Evolutionary conservation across 257 asterid genomes (phyloP).

Genomic region (Jacaranda mimosifolia): DNA sequence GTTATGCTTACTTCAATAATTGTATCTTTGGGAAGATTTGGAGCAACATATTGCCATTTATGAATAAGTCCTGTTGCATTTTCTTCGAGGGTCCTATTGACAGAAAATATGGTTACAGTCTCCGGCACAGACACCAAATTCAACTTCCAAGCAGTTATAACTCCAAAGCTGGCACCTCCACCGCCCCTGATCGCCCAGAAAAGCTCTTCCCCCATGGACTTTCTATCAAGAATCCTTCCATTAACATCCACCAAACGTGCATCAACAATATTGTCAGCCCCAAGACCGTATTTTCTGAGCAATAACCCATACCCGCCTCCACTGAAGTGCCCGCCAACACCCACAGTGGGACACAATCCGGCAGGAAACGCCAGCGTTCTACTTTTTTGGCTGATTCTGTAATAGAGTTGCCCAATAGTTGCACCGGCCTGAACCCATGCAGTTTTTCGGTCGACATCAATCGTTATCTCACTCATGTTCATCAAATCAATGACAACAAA

Average conservation of each 20-base stretch:
- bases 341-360: slow-evolving; percentile 37
- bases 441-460: slow-evolving; percentile 27
- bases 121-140: slow-evolving; percentile 35
- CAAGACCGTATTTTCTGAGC: slow-evolving; percentile 29
- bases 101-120: slow-evolving; percentile 24
- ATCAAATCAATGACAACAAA: slow-evolving; percentile 38
- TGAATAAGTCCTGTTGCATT: slow-evolving; percentile 23
- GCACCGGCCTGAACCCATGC: slow-evolving; percentile 40
- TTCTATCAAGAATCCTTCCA: slow-evolving; percentile 31
- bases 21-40: slow-evolving; percentile 11
- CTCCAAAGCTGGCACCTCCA: slow-evolving; percentile 37
- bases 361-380: slow-evolving; percentile 32
- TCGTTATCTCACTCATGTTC: slow-evolving; percentile 19
- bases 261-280: slow-evolving; percentile 25
- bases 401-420: slow-evolving; percentile 31
- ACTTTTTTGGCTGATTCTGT: slow-evolving; percentile 33
- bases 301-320: slow-evolving; percentile 43
- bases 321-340: slow-evolving; percentile 39
- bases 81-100: slow-evolving; percentile 15
- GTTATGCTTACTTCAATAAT: not conserved
- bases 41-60: slow-evolving; percentile 28
- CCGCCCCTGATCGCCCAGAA: slow-evolving; percentile 44
- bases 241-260: not conserved
- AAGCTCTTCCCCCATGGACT: slow-evolving; percentile 39
- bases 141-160: slow-evolving; percentile 30